phyloP scores from a whole-genome alignment of 2,329 filamentous ascomycete species.

The Colletotrichum sp. region DNA sequence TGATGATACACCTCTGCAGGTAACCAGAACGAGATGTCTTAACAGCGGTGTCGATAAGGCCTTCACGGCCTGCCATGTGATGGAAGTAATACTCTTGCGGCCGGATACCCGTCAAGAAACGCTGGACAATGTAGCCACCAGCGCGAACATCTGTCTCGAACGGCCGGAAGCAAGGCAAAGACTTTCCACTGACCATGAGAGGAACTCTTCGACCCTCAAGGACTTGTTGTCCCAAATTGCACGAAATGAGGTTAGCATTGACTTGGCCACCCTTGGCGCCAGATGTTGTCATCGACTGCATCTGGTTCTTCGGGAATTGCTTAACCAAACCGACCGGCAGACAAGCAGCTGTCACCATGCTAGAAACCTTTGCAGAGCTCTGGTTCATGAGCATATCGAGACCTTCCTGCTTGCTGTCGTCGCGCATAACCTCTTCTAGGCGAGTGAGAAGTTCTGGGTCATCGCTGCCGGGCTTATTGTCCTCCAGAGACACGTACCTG shows the following conservation, averaged over 20 bases:
- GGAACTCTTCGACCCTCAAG: constrained; percentile 94
- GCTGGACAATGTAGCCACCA: constrained; percentile 91
- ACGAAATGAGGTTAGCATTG: constrained; percentile 97
- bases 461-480: constrained; percentile 63
- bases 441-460: constrained; percentile 77
- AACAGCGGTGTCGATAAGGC: constrained; percentile 97
- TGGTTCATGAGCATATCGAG: constrained; percentile 89
- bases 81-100: constrained; percentile 99
- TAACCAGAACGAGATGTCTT: constrained; percentile 98
- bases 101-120: constrained; percentile 96
- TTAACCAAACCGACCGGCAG: constrained; percentile 86
- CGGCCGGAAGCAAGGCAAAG: constrained; percentile 89
- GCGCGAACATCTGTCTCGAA: constrained; percentile 90
- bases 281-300: constrained; percentile 98
- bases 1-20: constrained; percentile 94
- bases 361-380: constrained; percentile 72
- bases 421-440: constrained; percentile 87
- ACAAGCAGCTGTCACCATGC: constrained; percentile 77
- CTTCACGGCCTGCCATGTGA: constrained; percentile 98
- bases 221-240: constrained; percentile 95
- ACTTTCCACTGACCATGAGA: constrained; percentile 97
- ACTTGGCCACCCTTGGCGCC: constrained; percentile 93
- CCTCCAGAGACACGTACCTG: constrained; percentile 84
- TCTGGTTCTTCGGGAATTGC: constrained; percentile 94
- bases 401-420: constrained; percentile 88